phyloP scores from a whole-genome alignment of 768 basidiomycete species.

The Polyporus arcularius region DNA sequence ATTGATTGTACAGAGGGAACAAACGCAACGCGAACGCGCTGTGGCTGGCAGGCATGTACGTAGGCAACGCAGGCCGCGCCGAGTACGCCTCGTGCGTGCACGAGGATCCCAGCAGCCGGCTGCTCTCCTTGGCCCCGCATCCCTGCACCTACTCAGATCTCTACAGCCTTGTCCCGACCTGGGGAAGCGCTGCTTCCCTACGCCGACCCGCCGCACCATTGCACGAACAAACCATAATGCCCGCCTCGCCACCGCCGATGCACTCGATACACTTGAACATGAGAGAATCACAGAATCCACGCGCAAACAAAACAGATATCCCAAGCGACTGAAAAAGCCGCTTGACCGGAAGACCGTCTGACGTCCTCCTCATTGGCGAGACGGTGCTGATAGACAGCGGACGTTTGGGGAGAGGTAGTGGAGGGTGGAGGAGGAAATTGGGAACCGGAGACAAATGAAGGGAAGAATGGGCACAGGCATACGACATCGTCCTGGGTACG shows the following conservation, averaged over 20 bases:
- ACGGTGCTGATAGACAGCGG: neutral
- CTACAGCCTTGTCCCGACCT: conserved; percentile 26
- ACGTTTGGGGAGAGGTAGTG: conserved; percentile 1
- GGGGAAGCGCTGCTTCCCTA: conserved; percentile 43
- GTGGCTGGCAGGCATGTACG: conserved; percentile 12
- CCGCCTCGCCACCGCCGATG: conserved; percentile 18
- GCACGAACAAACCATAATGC: conserved; percentile 24
- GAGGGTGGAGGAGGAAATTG: conserved; percentile 2
- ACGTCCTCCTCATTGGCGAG: neutral
- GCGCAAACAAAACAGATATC: conserved; percentile 7
- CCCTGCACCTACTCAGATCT: conserved; percentile 11
- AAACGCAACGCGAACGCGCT: conserved; percentile 29
- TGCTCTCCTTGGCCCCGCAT: conserved; percentile 5
- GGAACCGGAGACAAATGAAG: conserved; percentile 18
- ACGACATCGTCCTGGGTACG: conserved; percentile 23
- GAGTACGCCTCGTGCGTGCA: neutral
- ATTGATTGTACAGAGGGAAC: conserved; percentile 23
- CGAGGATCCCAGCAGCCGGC: neutral
- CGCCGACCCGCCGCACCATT: conserved; percentile 30
- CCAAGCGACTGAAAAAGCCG: conserved; percentile 10
- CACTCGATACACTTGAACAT: conserved; percentile 6
- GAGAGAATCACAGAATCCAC: conserved; percentile 2
- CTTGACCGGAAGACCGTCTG: conserved; percentile 5
- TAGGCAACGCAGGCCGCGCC: neutral
- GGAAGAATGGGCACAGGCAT: conserved; percentile 22